A percentile compares a stretch with the other conserved stretches of the same genome.
These are phyloP conservation scores for Xylaria scruposa DNA, from an alignment of 495 filamentous ascomycete genomes.

Conservation along the genomic window DNA sequence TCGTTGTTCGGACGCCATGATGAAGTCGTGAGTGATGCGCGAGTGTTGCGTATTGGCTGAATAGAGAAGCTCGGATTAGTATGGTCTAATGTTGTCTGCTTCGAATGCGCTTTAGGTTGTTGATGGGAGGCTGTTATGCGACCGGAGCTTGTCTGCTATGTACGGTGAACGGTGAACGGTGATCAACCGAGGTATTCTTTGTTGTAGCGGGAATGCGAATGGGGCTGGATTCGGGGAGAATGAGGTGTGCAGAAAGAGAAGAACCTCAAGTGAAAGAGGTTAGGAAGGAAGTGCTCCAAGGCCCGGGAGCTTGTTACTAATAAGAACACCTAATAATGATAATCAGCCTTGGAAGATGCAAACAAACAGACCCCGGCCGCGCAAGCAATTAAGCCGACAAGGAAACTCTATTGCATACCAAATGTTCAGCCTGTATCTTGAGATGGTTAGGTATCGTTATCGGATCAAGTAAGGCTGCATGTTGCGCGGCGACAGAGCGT, in stretches of 20 bases:
- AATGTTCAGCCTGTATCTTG: background rate
- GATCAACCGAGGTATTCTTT: conserved; percentile 4
- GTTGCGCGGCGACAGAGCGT: background rate
- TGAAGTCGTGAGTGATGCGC: background rate
- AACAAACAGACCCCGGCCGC: background rate
- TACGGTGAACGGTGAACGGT: background rate
- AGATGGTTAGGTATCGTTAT: conserved; percentile 8
- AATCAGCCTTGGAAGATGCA: background rate
- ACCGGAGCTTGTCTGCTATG: background rate
- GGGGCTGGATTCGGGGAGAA: background rate
- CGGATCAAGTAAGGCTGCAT: conserved; percentile 3
- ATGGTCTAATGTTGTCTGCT: background rate
- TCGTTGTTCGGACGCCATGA: conserved; percentile 62
- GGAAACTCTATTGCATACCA: background rate
- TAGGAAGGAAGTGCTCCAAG: background rate
- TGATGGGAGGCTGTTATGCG: background rate
- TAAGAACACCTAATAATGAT: background rate
- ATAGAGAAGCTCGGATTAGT: background rate
- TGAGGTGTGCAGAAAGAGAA: background rate
- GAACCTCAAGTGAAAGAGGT: background rate
- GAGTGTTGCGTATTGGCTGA: background rate
- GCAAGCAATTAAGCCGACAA: background rate
- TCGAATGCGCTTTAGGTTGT: background rate
- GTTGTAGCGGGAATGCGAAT: background rate
- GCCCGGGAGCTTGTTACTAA: background rate